phyloP scores from a whole-genome alignment of 2,329 filamentous ascomycete genomes.

The Rhynchosporium graminicola region DNA sequence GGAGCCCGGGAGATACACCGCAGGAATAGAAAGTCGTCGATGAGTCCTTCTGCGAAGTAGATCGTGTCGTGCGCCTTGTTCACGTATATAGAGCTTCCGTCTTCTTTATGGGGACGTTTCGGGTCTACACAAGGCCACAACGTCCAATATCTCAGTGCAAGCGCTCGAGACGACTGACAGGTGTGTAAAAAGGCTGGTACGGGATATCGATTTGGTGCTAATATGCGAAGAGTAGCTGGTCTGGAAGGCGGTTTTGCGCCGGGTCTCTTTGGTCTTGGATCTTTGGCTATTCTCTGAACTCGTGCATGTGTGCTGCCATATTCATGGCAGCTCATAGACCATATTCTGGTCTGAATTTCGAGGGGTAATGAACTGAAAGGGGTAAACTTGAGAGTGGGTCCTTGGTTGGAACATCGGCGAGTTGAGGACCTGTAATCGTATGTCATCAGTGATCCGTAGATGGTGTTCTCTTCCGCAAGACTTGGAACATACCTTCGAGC shows the following conservation, averaged over 20 bases:
- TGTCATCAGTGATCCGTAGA: background rate
- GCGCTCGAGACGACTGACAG: constrained; percentile 5
- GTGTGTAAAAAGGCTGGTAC: constrained; percentile 10
- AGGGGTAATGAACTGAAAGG: constrained; percentile 6
- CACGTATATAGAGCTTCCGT: constrained; percentile 12
- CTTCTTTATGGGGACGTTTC: constrained; percentile 2
- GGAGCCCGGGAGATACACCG: constrained; percentile 8
- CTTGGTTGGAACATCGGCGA: background rate
- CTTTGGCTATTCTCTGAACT: constrained; percentile 8
- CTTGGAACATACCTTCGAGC: background rate
- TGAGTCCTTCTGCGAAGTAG: constrained; percentile 16
- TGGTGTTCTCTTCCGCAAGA: background rate
- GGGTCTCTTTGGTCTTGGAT: background rate
- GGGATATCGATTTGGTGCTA: constrained; percentile 5
- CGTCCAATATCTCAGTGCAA: constrained; percentile 7
- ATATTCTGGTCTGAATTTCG: constrained; percentile 12
- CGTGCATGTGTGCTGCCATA: background rate
- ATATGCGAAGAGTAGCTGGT: constrained; percentile 11
- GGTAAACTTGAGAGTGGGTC: background rate
- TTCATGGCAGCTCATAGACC: constrained; percentile 2
- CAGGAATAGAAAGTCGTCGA: constrained; percentile 13
- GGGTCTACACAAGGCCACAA: constrained; percentile 10
- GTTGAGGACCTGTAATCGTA: background rate
- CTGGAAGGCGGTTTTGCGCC: background rate
- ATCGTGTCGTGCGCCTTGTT: constrained; percentile 13